phyloP scores from a whole-genome alignment of 495 filamentous ascomycete species.

The Thermochaetoides thermophila region DNA sequence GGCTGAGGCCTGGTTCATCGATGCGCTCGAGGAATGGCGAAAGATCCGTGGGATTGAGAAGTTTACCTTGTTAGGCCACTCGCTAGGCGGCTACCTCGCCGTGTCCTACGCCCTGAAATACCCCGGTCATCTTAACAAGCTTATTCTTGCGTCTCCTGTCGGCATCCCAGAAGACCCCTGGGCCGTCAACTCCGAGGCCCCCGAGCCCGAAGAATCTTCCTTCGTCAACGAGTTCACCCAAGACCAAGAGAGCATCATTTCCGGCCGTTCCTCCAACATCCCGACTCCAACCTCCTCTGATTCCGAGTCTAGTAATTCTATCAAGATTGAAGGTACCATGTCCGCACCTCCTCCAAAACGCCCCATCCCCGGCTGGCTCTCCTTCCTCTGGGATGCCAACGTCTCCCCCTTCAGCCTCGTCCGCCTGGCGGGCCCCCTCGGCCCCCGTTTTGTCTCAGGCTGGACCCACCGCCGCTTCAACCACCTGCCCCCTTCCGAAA shows the following conservation, averaged over 20 bases:
- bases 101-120: conserved; percentile 94
- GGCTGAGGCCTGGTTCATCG: conserved; percentile 91
- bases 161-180: conserved; percentile 93
- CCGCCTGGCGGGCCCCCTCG: conserved; percentile 79
- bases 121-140: conserved; percentile 82
- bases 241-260: conserved; percentile 48
- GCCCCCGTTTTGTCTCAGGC: conserved; percentile 80
- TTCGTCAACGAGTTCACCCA: conserved; percentile 60
- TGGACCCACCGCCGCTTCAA: conserved; percentile 91
- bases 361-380: conserved; percentile 67
- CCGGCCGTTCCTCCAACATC: too few relatives aligned
- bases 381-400: conserved; percentile 92
- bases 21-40: conserved; percentile 93
- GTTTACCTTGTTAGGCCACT: conserved; percentile 88
- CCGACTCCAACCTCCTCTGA: too few relatives aligned
- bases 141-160: conserved; percentile 86
- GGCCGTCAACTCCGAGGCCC: conserved; percentile 67
- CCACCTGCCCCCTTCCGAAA: conserved; percentile 68
- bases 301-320: neutral
- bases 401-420: conserved; percentile 87
- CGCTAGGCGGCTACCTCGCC: conserved; percentile 84
- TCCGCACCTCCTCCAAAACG: conserved; percentile 27
- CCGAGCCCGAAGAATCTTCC: conserved; percentile 55
- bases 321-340: conserved; percentile 9
- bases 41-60: conserved; percentile 73